Evolutionary conservation across 441 rosid genomes (phyloP).

Genomic region (Eruca vesicaria): DNA sequence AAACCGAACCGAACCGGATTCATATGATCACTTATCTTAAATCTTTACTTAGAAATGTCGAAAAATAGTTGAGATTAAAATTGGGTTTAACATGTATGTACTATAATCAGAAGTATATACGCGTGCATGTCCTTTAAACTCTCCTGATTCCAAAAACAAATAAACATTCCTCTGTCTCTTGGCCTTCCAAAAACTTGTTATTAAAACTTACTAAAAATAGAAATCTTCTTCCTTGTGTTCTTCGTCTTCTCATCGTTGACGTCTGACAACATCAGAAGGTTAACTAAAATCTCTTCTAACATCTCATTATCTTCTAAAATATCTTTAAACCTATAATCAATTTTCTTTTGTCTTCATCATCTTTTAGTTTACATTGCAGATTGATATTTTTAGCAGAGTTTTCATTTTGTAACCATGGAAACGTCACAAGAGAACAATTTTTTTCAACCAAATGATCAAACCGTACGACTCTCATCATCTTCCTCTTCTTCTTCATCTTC

Average conservation of each 20-base stretch:
- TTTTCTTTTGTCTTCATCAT: background rate
- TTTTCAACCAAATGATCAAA: conserved; percentile 16
- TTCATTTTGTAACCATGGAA: conserved; percentile 18
- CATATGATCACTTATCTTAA: background rate
- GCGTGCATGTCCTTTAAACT: conserved; percentile 35
- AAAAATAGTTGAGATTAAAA: conserved; percentile 35
- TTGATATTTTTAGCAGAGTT: conserved; percentile 1
- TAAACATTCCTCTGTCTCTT: background rate
- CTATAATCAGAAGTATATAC: conserved; percentile 8
- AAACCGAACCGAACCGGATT: conserved; percentile 4
- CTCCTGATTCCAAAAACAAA: conserved; percentile 6
- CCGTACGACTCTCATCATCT: conserved; percentile 14
- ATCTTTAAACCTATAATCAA: background rate
- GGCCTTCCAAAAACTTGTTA: conserved; percentile 10
- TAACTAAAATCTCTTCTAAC: background rate
- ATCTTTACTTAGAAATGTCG: conserved; percentile 32
- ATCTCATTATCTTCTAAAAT: background rate
- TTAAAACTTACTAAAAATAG: conserved; percentile 15
- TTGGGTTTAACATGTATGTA: conserved; percentile 2
- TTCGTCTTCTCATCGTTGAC: conserved; percentile 18
- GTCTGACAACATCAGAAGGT: conserved; percentile 17
- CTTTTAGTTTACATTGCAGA: conserved; percentile 7
- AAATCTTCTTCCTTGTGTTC: conserved; percentile 25
- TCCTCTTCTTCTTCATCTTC: conserved; percentile 30
- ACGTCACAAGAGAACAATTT: conserved; percentile 26